These are phyloP conservation scores for Yamadazyma atmosphaerica DNA, from an alignment of 1,139 yeast genomes.

Conservation along the genomic window DNA sequence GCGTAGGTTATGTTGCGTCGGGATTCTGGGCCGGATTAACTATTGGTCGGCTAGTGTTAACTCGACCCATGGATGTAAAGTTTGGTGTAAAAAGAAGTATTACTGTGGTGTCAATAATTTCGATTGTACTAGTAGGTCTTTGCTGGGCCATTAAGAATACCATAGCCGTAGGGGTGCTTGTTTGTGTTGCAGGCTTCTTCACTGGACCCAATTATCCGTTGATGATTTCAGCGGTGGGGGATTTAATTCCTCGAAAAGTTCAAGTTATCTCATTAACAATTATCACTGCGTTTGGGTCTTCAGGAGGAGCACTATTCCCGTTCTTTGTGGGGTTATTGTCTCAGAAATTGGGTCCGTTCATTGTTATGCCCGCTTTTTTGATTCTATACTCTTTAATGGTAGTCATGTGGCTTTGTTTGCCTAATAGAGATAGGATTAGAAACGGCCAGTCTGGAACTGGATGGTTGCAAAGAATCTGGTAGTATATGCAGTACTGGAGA, in stretches of 20 bases:
- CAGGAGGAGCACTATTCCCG: conserved; percentile 62
- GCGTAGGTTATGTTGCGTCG: conserved; percentile 65
- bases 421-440: conserved; percentile 30
- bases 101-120: conserved; percentile 28
- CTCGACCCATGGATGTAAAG: conserved; percentile 38
- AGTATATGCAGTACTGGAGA: not conserved
- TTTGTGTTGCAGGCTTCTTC: conserved; percentile 47
- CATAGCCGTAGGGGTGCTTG: conserved; percentile 44
- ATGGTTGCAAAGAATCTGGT: not conserved
- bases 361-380: conserved; percentile 53
- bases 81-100: conserved; percentile 52
- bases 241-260: conserved; percentile 53
- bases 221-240: conserved; percentile 47
- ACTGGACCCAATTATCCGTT: conserved; percentile 60
- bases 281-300: conserved; percentile 59
- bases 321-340: conserved; percentile 55
- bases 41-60: conserved; percentile 54
- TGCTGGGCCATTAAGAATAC: conserved; percentile 48
- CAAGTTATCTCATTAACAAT: conserved; percentile 55
- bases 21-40: conserved; percentile 76
- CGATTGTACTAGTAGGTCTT: conserved; percentile 38
- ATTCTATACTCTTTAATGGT: conserved; percentile 39
- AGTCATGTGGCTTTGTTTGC: conserved; percentile 46
- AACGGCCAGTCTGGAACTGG: conserved; percentile 8
- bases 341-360: conserved; percentile 51